These are phyloP conservation scores for Elymus sibiricus DNA, from an alignment of 176 grass and related monocot genomes.

Conservation along the genomic window DNA sequence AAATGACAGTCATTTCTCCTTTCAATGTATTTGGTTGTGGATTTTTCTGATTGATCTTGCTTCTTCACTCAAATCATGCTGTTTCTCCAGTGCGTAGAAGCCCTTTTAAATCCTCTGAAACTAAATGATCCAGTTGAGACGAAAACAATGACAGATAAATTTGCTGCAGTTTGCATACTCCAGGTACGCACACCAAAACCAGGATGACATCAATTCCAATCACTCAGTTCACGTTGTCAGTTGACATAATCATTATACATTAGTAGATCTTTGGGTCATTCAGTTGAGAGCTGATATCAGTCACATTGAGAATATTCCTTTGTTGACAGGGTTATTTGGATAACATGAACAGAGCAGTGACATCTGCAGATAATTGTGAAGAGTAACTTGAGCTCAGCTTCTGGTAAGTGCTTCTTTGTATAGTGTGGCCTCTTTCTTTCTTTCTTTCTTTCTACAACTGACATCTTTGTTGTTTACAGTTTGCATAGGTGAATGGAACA, in stretches of 20 bases:
- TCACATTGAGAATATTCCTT: conserved; percentile 8
- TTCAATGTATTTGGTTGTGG: background rate
- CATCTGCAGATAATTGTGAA: conserved; percentile 26
- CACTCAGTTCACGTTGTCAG: background rate
- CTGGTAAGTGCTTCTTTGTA: background rate
- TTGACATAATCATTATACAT: background rate
- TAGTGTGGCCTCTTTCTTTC: background rate
- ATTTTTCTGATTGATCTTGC: conserved; percentile 14
- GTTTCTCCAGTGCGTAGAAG: conserved; percentile 66
- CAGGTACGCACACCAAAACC: conserved; percentile 41
- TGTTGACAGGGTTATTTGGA: conserved; percentile 62
- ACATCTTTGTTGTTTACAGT: background rate
- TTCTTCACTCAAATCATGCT: background rate
- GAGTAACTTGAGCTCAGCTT: conserved; percentile 18
- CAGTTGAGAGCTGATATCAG: background rate
- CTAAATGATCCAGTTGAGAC: conserved; percentile 44
- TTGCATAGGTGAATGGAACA: background rate
- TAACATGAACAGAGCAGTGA: conserved; percentile 65
- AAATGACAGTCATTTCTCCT: background rate
- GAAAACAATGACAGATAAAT: conserved; percentile 88
- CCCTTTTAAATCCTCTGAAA: conserved; percentile 72
- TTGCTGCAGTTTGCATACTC: conserved; percentile 90
- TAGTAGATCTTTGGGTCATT: background rate
- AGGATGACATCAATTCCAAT: background rate
- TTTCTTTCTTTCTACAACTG: background rate